Percentiles rank a stretch among this genome's conserved stretches.
Conservation (phyloP, 176 grass and related monocot species). For the Areca catechu region DNA sequence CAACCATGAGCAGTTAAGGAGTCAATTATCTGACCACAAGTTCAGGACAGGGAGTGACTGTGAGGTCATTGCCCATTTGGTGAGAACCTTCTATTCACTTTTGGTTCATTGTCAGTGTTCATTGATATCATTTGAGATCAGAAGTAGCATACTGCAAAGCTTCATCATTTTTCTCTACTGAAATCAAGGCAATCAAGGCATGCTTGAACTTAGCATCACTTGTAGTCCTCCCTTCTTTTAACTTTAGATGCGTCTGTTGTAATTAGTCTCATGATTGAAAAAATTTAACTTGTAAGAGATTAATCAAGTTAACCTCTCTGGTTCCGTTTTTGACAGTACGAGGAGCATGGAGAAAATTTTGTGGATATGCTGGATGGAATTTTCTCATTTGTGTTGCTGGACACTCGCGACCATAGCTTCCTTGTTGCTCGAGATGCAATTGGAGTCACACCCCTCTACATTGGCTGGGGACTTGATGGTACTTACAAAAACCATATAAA, state of each 20-base stretch:
- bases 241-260: too few relatives aligned
- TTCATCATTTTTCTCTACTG: too few relatives aligned
- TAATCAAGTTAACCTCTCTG: too few relatives aligned
- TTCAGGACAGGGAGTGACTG: slow-evolving; percentile 96
- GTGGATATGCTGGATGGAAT: slow-evolving; percentile 88
- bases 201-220: too few relatives aligned
- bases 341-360: slow-evolving; percentile 84
- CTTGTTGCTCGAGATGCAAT: slow-evolving; percentile 84
- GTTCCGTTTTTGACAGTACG: slow-evolving; percentile 30
- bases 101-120: too few relatives aligned
- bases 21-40: slow-evolving; percentile 50
- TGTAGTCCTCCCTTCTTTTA: too few relatives aligned
- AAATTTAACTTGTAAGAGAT: too few relatives aligned
- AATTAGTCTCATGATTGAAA: too few relatives aligned
- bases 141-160: too few relatives aligned
- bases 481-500: neutral
- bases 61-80: slow-evolving; percentile 90
- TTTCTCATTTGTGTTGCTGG: slow-evolving; percentile 82
- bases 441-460: slow-evolving; percentile 90
- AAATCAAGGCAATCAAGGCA: too few relatives aligned
- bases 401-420: slow-evolving; percentile 60
- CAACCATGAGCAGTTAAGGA: slow-evolving; percentile 80
- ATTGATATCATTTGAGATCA: too few relatives aligned
- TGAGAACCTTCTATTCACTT: slow-evolving; percentile 15
- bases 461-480: slow-evolving; percentile 91